A percentile compares a stretch with the other conserved stretches of the same genome.
Evolutionary conservation across 2,329 filamentous ascomycete species (phyloP).

Genomic region (Anthostomella pinea): DNA sequence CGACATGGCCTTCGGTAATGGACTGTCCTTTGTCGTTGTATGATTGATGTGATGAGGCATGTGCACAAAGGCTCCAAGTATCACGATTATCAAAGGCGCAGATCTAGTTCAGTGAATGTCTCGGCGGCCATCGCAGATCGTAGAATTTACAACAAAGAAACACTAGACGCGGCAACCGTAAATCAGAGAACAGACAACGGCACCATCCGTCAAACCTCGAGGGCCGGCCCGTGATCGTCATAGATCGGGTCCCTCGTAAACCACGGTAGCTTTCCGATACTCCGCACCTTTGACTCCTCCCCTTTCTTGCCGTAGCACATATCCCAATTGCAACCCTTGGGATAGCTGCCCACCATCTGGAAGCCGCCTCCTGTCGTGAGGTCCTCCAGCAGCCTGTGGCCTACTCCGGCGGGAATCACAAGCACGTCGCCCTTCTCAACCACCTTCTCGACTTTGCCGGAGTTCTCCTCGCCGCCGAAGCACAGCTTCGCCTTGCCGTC

Average conservation of each 20-base stretch:
- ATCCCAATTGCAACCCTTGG: slow-evolving; percentile 57
- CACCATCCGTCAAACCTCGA: slow-evolving; percentile 41
- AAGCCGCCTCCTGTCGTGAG: slow-evolving; percentile 41
- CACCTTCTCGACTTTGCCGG: slow-evolving; percentile 50
- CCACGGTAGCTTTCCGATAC: slow-evolving; percentile 51
- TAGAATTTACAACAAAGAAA: too few species aligned
- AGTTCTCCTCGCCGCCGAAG: slow-evolving; percentile 64
- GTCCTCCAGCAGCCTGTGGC: slow-evolving; percentile 61
- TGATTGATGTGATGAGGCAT: too few species aligned
- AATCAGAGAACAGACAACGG: too few species aligned
- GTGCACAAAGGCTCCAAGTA: too few species aligned
- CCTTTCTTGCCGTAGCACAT: slow-evolving; percentile 66
- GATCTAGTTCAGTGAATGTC: too few species aligned
- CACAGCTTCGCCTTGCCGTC: slow-evolving; percentile 58
- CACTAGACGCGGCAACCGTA: too few species aligned
- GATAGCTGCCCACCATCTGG: slow-evolving; percentile 67
- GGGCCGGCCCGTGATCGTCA: slow-evolving; percentile 50
- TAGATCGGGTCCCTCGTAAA: slow-evolving; percentile 60
- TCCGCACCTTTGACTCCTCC: slow-evolving; percentile 51
- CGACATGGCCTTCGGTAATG: too few species aligned
- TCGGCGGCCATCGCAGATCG: too few species aligned
- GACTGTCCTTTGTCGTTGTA: too few species aligned
- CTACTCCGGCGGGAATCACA: slow-evolving; percentile 63
- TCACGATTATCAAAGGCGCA: too few species aligned
- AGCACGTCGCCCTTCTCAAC: slow-evolving; percentile 61